Evolutionary conservation across 139 green algal species (phyloP).

Genomic region (Volvox reticuliferus): DNA sequence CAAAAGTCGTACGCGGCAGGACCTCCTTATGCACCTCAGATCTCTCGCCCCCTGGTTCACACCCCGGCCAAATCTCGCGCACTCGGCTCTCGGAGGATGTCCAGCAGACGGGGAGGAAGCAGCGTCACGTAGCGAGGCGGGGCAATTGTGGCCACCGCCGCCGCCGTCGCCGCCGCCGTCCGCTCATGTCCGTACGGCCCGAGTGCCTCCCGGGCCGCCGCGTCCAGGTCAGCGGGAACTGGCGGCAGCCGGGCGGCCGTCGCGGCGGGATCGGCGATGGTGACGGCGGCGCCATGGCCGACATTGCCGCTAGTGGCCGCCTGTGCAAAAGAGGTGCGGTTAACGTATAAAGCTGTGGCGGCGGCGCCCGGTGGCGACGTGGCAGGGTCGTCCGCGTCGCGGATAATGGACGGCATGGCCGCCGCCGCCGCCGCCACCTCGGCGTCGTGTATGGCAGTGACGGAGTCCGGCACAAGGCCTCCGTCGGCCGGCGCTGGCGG

Average conservation of each 20-base stretch:
- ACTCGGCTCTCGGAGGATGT: constrained; percentile 32
- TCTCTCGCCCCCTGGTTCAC: not conserved
- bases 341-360: not conserved
- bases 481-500: constrained; percentile 26
- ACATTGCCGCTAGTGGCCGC: too few relatives aligned
- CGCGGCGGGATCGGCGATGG: not conserved
- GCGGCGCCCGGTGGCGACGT: not conserved
- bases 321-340: not conserved
- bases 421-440: not conserved
- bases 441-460: not conserved
- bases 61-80: constrained; percentile 15
- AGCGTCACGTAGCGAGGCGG: constrained; percentile 28
- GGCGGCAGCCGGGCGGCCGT: not conserved
- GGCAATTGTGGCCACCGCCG: constrained; percentile 21
- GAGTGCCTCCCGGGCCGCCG: not conserved
- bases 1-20: too few relatives aligned
- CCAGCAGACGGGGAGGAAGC: constrained; percentile 17
- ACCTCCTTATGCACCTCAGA: too few relatives aligned
- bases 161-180: constrained; percentile 23
- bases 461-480: constrained; percentile 24
- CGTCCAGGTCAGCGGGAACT: not conserved
- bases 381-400: constrained; percentile 11
- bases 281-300: not conserved
- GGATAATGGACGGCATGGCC: constrained; percentile 19
- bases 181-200: not conserved